Conservation (phyloP, 2,329 filamentous ascomycete species). For the Daldinia eschscholtzii region DNA sequence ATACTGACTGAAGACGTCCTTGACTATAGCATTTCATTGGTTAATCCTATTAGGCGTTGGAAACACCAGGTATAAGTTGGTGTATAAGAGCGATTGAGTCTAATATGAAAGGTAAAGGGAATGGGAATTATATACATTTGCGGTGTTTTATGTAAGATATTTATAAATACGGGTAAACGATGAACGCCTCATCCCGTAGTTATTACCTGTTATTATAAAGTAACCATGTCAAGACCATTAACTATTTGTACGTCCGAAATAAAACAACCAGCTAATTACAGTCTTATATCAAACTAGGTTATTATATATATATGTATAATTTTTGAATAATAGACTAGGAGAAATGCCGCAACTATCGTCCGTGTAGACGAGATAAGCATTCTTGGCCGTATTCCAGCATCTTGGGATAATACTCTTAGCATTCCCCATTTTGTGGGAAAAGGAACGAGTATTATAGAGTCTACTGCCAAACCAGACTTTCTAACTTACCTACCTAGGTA, state of each 20-base stretch:
- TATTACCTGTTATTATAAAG: not conserved
- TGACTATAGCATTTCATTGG: not conserved
- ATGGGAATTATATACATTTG: not conserved
- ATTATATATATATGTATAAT: not conserved
- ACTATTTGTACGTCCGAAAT: no score
- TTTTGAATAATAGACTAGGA: not conserved
- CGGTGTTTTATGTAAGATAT: not conserved
- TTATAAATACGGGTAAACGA: not conserved
- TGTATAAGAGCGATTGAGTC: not conserved
- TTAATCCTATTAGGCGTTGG: not conserved
- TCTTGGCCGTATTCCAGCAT: not conserved
- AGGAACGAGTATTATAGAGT: not conserved
- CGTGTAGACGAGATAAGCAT: not conserved
- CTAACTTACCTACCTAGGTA: no score
- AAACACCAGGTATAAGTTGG: not conserved
- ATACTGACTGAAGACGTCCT: not conserved
- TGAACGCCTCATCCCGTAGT: not conserved
- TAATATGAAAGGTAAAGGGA: no score
- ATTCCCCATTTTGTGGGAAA: not conserved
- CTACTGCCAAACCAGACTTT: not conserved
- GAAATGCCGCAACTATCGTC: not conserved
- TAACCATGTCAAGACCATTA: not conserved
- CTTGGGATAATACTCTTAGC: conserved; percentile 1
- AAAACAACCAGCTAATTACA: no score
- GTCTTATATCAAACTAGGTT: no score